These are phyloP conservation scores for Lactarius trivialis DNA, from an alignment of 768 basidiomycete species.

Conservation along the genomic window DNA sequence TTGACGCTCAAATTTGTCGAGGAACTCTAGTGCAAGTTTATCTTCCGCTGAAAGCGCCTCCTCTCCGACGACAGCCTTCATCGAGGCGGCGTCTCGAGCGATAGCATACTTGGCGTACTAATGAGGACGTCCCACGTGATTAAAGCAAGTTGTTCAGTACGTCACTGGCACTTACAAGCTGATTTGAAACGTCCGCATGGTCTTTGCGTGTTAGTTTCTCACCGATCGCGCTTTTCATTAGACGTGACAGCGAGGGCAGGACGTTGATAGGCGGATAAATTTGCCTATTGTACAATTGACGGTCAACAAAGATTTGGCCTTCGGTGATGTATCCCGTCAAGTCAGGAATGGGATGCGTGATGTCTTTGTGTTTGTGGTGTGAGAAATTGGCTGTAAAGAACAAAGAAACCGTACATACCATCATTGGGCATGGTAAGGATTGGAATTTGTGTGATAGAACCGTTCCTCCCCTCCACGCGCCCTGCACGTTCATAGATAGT, in stretches of 20 bases:
- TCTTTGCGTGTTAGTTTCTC: slow-evolving; percentile 96
- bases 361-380: slow-evolving; percentile 50
- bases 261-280: slow-evolving; percentile 99
- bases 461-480: slow-evolving; percentile 94
- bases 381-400: slow-evolving; percentile 2
- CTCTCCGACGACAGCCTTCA: slow-evolving; percentile 99
- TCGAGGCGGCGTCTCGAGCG: slow-evolving; percentile 91
- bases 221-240: slow-evolving; percentile 99
- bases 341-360: slow-evolving; percentile 99
- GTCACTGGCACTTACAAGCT: slow-evolving; percentile 56
- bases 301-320: slow-evolving; percentile 98
- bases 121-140: slow-evolving; percentile 20
- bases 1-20: slow-evolving; percentile 95
- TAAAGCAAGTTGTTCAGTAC: slow-evolving; percentile 17
- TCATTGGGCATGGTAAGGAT: slow-evolving; percentile 99
- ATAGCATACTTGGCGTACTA: slow-evolving; percentile 99
- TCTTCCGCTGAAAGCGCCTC: slow-evolving; percentile 94
- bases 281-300: slow-evolving; percentile 92
- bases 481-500: slow-evolving; percentile 99
- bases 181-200: slow-evolving; percentile 98
- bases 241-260: slow-evolving; percentile 92
- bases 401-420: slow-evolving; percentile 45
- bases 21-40: slow-evolving; percentile 93
- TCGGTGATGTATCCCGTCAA: slow-evolving; percentile 99
- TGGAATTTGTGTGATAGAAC: slow-evolving; percentile 99